Evolutionary conservation across 1,284 basidiomycete species (phyloP), one percentile per base, ranked within the genome.

Genomic region (Exobasidium rhododendri): DNA sequence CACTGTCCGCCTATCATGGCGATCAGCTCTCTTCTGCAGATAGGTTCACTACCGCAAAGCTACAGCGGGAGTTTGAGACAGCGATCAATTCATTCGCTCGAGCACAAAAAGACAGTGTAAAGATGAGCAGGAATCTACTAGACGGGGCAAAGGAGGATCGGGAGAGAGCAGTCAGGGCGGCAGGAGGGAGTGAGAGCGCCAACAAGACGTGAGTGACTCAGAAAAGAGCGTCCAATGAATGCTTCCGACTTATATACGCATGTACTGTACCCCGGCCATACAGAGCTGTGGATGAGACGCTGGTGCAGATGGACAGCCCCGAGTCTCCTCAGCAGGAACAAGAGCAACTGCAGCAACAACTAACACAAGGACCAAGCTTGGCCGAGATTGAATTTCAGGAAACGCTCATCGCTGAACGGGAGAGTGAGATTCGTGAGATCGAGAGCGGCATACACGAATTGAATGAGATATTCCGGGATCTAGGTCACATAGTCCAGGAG

Each of bases 371-470:
- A 3, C 68, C 79, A 67, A 83, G 54, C 86, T 91, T 80, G 82
- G 94, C 55, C 88, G 94, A 98, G 80, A 85, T 97, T 29, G 92
- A 92, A 40, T 94, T 94, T 80, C 96, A 98, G 79, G 94, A 99
- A 75, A 90, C 91, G 11, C 83, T 98, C 40, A 96, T 98, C 65
- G 90, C 90, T 62, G 94, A 97, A 80, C 90, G 96, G 20, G 94
- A 99, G 80, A 84, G 84, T 0, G 94, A 97, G 77, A 98, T 98
- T 63, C 86, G 90, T 49, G 94, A 97, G 78, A 99, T 99, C 65
- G 96, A 98, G 82, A 88, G 87, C 1, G 94, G 96, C 4, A 97
- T 99, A 58, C 92, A 97, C 75, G 94, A 99, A 80, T 83, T 99
- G 51, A 88, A 92, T 54, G 92, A 97, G 81, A 97, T 99, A 74